Conservation (phyloP, 768 basidiomycete genomes). For the Phaeolepiota aurea region DNA sequence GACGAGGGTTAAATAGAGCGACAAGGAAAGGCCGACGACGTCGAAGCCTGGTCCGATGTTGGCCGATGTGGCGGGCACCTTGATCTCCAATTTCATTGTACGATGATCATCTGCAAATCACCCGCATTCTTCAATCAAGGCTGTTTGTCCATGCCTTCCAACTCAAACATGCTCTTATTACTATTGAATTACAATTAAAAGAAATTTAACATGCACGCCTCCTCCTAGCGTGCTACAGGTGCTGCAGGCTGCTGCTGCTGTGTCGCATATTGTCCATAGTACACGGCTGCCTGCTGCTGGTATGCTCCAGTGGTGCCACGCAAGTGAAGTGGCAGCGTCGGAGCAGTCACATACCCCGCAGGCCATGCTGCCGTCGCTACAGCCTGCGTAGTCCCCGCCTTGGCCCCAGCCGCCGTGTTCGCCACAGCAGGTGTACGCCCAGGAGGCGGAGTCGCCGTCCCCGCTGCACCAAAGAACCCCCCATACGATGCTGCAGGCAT, state of each 20-base stretch:
- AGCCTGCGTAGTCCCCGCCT: not conserved
- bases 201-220: not conserved
- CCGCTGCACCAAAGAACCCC: slow-evolving; percentile 17
- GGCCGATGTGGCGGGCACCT: slow-evolving; percentile 93
- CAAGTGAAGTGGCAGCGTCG: slow-evolving; percentile 23
- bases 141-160: not conserved
- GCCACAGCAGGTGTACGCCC: slow-evolving; percentile 33
- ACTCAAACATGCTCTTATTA: not conserved
- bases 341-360: slow-evolving; percentile 9
- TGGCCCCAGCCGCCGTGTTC: slow-evolving; percentile 29
- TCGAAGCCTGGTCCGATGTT: slow-evolving; percentile 99
- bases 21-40: slow-evolving; percentile 96
- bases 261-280: slow-evolving; percentile 11
- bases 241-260: slow-evolving; percentile 15
- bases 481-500: slow-evolving; percentile 21
- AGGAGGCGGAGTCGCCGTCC: slow-evolving; percentile 27
- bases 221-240: slow-evolving; percentile 10
- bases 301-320: slow-evolving; percentile 15
- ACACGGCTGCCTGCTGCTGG: slow-evolving; percentile 4
- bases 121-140: slow-evolving; percentile 3
- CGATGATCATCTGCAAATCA: slow-evolving; percentile 34
- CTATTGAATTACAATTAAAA: not conserved
- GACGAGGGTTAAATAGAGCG: slow-evolving; percentile 71
- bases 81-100: too few relatives aligned
- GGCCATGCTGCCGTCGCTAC: slow-evolving; percentile 7